Evolutionary conservation across 179 eudicot genomes (phyloP).

Genomic region (Spinacia oleracea): DNA sequence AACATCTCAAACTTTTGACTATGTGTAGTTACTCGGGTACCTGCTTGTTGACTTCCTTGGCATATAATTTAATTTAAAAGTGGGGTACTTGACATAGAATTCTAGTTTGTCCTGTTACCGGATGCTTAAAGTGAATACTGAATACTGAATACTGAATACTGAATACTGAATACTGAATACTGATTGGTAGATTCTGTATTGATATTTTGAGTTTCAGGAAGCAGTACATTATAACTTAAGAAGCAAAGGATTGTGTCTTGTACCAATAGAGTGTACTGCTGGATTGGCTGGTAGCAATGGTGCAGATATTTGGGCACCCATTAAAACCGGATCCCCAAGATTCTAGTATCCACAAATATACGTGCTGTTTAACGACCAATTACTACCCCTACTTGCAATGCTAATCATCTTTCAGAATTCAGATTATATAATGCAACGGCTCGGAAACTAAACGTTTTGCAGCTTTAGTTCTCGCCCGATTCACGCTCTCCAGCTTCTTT

Average conservation of each 20-base stretch:
- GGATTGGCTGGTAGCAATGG: slow-evolving; percentile 81
- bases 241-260: slow-evolving; percentile 79
- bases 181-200: background rate
- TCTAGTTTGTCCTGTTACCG: background rate
- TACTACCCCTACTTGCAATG: background rate
- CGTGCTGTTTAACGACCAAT: slow-evolving; percentile 11
- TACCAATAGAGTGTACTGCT: slow-evolving; percentile 61
- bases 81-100: background rate
- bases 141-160: too few species aligned
- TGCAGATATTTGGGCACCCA: slow-evolving; percentile 98
- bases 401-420: slow-evolving; percentile 7
- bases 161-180: too few species aligned
- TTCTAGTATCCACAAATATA: slow-evolving; percentile 30
- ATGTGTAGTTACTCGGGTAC: background rate
- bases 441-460: background rate
- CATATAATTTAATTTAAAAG: too few species aligned
- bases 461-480: background rate
- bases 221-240: slow-evolving; percentile 51
- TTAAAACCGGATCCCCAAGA: slow-evolving; percentile 53
- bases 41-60: slow-evolving; percentile 4
- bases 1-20: background rate
- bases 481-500: background rate
- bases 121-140: too few species aligned
- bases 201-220: slow-evolving; percentile 38
- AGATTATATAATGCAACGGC: too few species aligned